phyloP scores from a whole-genome alignment of 495 filamentous ascomycete genomes.

The Podospora conica region DNA sequence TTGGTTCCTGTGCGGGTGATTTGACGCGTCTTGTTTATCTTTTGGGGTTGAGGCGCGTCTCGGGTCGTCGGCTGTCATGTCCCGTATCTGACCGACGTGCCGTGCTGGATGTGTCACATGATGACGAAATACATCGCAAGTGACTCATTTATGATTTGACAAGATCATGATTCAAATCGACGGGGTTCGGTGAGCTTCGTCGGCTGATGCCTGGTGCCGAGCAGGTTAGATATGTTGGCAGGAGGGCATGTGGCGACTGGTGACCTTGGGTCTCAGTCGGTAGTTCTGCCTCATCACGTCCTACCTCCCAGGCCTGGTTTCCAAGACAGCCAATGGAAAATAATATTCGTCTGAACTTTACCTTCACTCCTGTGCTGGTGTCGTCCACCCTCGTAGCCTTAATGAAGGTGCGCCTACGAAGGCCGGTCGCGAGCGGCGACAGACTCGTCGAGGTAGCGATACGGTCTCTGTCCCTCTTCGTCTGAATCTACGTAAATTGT shows the following conservation, averaged over 20 bases:
- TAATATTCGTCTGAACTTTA: neutral
- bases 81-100: neutral
- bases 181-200: neutral
- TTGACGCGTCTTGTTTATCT: constrained; percentile 13
- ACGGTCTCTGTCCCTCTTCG: too few species aligned
- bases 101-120: neutral
- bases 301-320: too few species aligned
- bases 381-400: neutral
- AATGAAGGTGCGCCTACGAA: too few species aligned
- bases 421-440: too few species aligned
- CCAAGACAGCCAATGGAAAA: too few species aligned
- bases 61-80: neutral
- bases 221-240: neutral
- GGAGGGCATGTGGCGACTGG: too few species aligned
- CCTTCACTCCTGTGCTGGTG: neutral
- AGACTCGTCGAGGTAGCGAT: too few species aligned
- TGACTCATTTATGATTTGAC: neutral
- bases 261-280: too few species aligned
- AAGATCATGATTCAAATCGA: neutral
- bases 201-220: neutral
- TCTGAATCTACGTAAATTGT: too few species aligned
- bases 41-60: neutral
- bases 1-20: neutral
- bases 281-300: too few species aligned
- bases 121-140: too few species aligned